Evolutionary conservation across 495 filamentous ascomycete genomes (phyloP), one percentile per base, ranked within the genome.

Genomic region (Ascobolus immersus): DNA sequence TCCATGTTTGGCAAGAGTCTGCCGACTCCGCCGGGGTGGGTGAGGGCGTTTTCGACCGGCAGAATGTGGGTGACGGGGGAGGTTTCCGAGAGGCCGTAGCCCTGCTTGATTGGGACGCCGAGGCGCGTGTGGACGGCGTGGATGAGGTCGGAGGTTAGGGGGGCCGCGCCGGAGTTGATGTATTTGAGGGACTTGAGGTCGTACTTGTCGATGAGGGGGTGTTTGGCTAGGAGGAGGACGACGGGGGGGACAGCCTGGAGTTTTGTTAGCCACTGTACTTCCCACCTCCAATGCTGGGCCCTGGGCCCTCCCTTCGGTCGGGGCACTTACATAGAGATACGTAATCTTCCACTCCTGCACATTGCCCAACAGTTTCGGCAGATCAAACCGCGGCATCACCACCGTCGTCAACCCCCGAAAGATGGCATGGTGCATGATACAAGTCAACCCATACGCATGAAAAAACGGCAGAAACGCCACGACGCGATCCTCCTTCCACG

Each of bases 401-500:
- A 84, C 50, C 0, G 71, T 55, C 21, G 62, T 56, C 33, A 69
- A 56, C n/a, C 86, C 86, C 24, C 58, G 54, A 49, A 69, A 71
- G 5, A 90, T 43, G 12, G 58, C 49, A 37, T 62, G 58, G 40
- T 76, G 71, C 21, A 81, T 51, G 43, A 21, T 15, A 44, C 47
- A 39, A 28, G 37, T 43, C 11, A 50, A 44, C 51, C 76, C 77
- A 44, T 92, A 94, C 38, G 72, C 86, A 52, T 94, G 84, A 55
- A 81, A 93, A 49, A 96, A 92, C 0, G 86, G 64, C n/a, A 93
- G 45, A 37, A 93, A 73, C 2, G 73, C 79, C 25, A 93, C 44
- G 13, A 86, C 49, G 13, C 58, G 65, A 44, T 89, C 78, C 1
- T 73, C 71, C 26, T 66, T 53, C 52, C 67, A 69, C 2, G 47